Conservation (phyloP, 176 grass and related monocot species). For the Elaeis guineensis region DNA sequence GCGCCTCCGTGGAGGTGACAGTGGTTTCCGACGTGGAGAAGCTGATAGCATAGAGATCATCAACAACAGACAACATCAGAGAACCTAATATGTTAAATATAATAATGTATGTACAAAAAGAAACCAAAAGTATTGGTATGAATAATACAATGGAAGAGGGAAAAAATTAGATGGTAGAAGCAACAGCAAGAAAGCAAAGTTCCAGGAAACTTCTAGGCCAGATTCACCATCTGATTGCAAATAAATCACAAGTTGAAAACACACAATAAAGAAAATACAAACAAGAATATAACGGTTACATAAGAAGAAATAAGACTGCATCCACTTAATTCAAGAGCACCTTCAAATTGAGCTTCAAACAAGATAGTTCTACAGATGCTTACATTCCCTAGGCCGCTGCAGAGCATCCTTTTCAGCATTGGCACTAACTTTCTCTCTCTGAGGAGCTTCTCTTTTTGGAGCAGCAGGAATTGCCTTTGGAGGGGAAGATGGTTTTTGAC, state of each 20-base stretch:
- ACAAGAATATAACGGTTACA: not conserved
- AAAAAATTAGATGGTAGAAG: too few species aligned
- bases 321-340: too few species aligned
- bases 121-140: too few species aligned
- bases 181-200: too few species aligned
- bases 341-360: too few species aligned
- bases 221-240: not conserved
- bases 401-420: slow-evolving; percentile 68
- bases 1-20: slow-evolving; percentile 48
- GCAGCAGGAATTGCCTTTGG: slow-evolving; percentile 37
- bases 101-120: too few species aligned
- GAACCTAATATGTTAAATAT: too few species aligned
- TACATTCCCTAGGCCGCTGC: slow-evolving; percentile 50
- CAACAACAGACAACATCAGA: too few species aligned
- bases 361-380: not conserved
- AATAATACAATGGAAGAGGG: too few species aligned
- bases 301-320: too few species aligned
- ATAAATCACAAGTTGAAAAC: not conserved
- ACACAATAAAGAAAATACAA: not conserved
- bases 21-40: slow-evolving; percentile 62
- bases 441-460: slow-evolving; percentile 65
- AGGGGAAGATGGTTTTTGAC: slow-evolving; percentile 73
- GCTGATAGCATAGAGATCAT: slow-evolving; percentile 19
- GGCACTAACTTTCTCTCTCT: slow-evolving; percentile 58
- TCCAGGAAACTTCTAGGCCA: not conserved